Conservation (phyloP, 495 filamentous ascomycete species). For the Pyrenula aspistea region DNA sequence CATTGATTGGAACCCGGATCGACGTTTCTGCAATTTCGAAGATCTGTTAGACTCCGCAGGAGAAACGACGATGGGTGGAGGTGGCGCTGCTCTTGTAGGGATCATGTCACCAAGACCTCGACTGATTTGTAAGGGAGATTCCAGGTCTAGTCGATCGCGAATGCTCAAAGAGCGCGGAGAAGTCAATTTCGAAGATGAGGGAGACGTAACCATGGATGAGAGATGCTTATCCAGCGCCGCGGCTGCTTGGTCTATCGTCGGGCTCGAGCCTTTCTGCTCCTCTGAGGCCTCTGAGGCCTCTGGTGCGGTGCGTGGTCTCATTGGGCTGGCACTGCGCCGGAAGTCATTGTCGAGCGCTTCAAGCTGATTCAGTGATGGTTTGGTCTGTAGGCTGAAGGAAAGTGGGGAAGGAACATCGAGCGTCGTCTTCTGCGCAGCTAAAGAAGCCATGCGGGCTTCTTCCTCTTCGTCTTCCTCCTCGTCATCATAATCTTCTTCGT, state of each 20-base stretch:
- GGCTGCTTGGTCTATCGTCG: background rate
- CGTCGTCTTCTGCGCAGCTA: background rate
- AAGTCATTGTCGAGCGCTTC: background rate
- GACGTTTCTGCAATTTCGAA: background rate
- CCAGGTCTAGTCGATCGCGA: background rate
- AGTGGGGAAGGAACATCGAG: background rate
- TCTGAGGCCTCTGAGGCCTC: background rate
- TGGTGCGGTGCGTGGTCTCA: background rate
- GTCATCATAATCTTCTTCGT: background rate
- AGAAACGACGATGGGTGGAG: slow-evolving; percentile 13
- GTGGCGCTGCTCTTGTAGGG: slow-evolving; percentile 24
- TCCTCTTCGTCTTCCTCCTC: background rate
- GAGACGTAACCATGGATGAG: background rate
- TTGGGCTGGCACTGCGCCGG: background rate
- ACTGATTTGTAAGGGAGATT: slow-evolving; percentile 5
- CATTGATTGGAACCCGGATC: slow-evolving; percentile 7
- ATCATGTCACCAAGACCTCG: slow-evolving; percentile 25
- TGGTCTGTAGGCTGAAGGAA: background rate
- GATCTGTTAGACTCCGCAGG: background rate
- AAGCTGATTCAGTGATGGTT: background rate
- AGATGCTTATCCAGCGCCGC: background rate
- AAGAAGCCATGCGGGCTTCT: background rate
- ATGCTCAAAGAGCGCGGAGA: background rate
- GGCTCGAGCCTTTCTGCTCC: background rate
- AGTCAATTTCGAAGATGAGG: background rate